phyloP scores from a whole-genome alignment of 1,284 basidiomycete species.

The Sporisorium sorghi region DNA sequence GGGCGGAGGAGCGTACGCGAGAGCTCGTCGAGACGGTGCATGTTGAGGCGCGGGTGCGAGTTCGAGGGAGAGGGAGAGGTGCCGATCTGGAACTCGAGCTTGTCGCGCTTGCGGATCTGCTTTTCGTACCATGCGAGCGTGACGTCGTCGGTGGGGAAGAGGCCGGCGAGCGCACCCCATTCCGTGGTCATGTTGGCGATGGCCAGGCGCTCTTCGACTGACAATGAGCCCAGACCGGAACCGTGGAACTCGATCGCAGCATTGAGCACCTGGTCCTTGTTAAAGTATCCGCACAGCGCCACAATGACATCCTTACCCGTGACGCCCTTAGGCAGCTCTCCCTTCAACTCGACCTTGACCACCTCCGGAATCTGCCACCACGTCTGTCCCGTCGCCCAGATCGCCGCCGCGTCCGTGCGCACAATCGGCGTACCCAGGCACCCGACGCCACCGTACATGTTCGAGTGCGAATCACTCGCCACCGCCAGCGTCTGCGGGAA shows the following conservation, averaged over 20 bases:
- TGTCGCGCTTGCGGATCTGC: conserved; percentile 81
- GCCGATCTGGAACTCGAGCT: conserved; percentile 78
- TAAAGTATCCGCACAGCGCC: conserved; percentile 94
- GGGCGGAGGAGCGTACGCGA: conserved; percentile 77
- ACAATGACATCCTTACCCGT: conserved; percentile 99
- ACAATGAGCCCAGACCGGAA: conserved; percentile 83
- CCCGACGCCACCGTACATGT: conserved; percentile 98
- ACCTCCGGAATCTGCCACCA: conserved; percentile 99
- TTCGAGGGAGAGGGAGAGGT: conserved; percentile 73
- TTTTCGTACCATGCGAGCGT: conserved; percentile 88
- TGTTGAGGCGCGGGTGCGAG: conserved; percentile 86
- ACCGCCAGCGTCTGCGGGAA: conserved; percentile 71
- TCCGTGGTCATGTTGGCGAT: conserved; percentile 94
- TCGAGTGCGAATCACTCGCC: conserved; percentile 95
- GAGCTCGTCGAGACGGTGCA: conserved; percentile 75
- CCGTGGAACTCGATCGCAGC: conserved; percentile 98
- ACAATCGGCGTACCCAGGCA: conserved; percentile 94
- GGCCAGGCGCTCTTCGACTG: conserved; percentile 91
- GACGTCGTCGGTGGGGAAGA: conserved; percentile 91
- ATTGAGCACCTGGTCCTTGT: conserved; percentile 96
- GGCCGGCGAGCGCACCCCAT: conserved; percentile 95
- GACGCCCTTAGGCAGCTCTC: conserved; percentile 84
- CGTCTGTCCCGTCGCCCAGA: conserved; percentile 98
- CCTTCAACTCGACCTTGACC: conserved; percentile 91
- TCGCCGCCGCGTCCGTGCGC: conserved; percentile 84